Conservation (phyloP, 1,139 yeast genomes). For the Geotrichum klebahnii region DNA sequence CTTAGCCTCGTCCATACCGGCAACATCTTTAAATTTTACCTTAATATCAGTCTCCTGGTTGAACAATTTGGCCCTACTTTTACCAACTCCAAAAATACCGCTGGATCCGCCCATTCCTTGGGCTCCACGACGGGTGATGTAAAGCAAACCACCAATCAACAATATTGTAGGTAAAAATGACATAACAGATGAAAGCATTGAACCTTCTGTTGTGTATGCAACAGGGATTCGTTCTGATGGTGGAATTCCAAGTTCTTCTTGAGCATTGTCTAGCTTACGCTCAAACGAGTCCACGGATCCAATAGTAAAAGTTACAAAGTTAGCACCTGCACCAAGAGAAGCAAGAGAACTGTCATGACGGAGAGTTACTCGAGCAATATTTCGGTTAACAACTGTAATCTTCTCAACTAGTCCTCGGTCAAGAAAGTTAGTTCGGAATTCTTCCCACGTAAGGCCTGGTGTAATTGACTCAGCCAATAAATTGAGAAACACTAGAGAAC, state of each 20-base stretch:
- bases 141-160: slow-evolving; percentile 81
- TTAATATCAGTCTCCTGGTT: slow-evolving; percentile 88
- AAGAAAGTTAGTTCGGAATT: slow-evolving; percentile 73
- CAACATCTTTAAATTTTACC: slow-evolving; percentile 85
- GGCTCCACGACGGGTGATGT: slow-evolving; percentile 60
- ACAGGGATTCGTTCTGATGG: slow-evolving; percentile 74
- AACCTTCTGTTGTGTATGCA: slow-evolving; percentile 58
- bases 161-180: slow-evolving; percentile 79
- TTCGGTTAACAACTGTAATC: slow-evolving; percentile 70
- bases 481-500: slow-evolving; percentile 14
- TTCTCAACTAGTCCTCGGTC: slow-evolving; percentile 80
- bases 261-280: slow-evolving; percentile 69
- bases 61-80: slow-evolving; percentile 77
- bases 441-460: slow-evolving; percentile 71
- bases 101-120: slow-evolving; percentile 38
- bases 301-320: slow-evolving; percentile 56
- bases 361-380: slow-evolving; percentile 55
- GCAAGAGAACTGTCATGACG: slow-evolving; percentile 18
- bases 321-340: slow-evolving; percentile 25
- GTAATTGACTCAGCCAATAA: slow-evolving; percentile 9
- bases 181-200: slow-evolving; percentile 54
- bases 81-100: slow-evolving; percentile 58
- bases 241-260: slow-evolving; percentile 65
- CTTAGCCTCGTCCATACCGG: slow-evolving; percentile 97
- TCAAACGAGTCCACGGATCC: slow-evolving; percentile 91